phyloP scores from a whole-genome alignment of 306 rosid species.

The Inga laurina region DNA sequence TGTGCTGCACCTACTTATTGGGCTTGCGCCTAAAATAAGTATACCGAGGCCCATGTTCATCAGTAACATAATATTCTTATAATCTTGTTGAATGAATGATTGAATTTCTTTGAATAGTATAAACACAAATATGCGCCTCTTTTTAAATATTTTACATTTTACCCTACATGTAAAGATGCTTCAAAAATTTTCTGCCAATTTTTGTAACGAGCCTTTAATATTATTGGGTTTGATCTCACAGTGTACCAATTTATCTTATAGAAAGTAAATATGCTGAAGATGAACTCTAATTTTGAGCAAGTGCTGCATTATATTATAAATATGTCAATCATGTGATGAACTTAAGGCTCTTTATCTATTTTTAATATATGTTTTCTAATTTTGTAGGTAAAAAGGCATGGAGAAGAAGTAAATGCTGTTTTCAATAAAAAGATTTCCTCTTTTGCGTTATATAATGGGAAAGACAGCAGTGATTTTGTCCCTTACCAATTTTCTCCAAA shows the following conservation, averaged over 20 bases:
- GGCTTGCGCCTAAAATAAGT: too few relatives aligned
- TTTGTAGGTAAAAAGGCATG: constrained; percentile 48
- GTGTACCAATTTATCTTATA: too few relatives aligned
- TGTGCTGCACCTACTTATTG: too few relatives aligned
- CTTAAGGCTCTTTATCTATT: background rate
- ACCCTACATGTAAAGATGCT: background rate
- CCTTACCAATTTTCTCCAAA: constrained; percentile 60
- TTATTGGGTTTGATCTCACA: background rate
- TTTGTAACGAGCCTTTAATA: background rate
- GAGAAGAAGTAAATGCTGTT: constrained; percentile 47
- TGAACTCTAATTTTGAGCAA: constrained; percentile 8
- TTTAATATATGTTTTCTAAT: background rate
- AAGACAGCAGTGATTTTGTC: constrained; percentile 29
- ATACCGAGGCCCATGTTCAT: too few relatives aligned
- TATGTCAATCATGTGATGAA: background rate
- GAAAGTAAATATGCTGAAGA: background rate
- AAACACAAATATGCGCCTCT: background rate
- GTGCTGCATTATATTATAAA: background rate
- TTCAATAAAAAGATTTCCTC: constrained; percentile 56
- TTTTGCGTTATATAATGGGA: constrained; percentile 67
- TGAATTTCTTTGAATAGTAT: background rate
- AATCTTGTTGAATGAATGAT: background rate
- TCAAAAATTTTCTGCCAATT: background rate
- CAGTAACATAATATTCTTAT: background rate
- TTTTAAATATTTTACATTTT: constrained; percentile 1